A percentile compares a stretch with the other conserved stretches of the same genome.
phyloP scores from a whole-genome alignment of 148 eudicot species.

The Cornus kousa region DNA sequence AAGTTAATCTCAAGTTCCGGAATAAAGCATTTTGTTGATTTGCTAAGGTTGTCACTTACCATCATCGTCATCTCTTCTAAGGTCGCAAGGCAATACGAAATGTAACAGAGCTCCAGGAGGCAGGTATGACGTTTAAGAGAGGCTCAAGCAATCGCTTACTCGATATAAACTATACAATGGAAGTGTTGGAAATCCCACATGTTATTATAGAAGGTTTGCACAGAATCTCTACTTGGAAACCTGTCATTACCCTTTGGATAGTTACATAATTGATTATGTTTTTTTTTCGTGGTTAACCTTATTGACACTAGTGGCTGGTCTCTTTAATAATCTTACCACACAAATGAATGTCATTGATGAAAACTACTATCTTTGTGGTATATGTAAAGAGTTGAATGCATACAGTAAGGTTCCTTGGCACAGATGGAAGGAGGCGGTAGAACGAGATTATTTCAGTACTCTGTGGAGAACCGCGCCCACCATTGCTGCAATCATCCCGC shows the following conservation, averaged over 20 bases:
- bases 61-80: too few species aligned
- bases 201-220: conserved; percentile 13
- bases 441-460: conserved; percentile 8
- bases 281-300: not conserved
- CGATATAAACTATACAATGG: conserved; percentile 25
- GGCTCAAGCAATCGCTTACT: not conserved
- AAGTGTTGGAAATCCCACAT: conserved; percentile 30
- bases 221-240: conserved; percentile 27
- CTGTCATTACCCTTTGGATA: conserved; percentile 21
- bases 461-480: not conserved
- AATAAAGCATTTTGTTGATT: too few species aligned
- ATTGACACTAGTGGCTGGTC: not conserved
- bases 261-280: conserved; percentile 20
- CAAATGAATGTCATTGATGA: too few species aligned
- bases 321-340: not conserved
- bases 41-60: too few species aligned
- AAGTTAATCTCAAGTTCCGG: too few species aligned
- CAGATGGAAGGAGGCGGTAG: conserved; percentile 3
- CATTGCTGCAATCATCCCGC: not conserved
- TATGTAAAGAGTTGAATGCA: not conserved
- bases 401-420: not conserved
- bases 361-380: not conserved
- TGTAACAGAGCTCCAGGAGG: too few species aligned
- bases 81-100: too few species aligned
- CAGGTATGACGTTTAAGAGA: not conserved